phyloP scores from a whole-genome alignment of 148 eudicot genomes.

The Silene uniflora region DNA sequence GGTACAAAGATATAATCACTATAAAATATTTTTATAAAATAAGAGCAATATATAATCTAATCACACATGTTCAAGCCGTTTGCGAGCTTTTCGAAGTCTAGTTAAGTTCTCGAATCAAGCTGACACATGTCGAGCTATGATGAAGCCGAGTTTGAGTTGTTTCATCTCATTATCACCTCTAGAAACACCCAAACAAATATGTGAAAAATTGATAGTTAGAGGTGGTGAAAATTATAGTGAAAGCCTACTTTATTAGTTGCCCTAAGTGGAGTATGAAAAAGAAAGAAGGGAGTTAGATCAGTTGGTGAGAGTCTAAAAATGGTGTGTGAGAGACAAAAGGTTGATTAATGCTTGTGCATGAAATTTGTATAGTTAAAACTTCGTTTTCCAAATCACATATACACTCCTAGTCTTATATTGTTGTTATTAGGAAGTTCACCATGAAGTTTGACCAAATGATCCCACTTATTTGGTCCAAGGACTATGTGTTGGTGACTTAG shows the following conservation, averaged over 20 bases:
- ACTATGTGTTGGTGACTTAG: constrained; percentile 21
- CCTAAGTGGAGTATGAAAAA: constrained; percentile 17
- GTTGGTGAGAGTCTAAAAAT: constrained; percentile 26
- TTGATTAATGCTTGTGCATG: constrained; percentile 33
- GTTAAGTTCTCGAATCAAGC: no score
- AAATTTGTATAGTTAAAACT: constrained; percentile 34
- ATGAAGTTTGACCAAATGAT: constrained; percentile 25
- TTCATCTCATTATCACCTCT: no score
- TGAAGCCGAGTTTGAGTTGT: no score
- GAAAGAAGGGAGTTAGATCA: constrained; percentile 13
- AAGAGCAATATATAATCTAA: no score
- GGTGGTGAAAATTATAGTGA: constrained; percentile 16
- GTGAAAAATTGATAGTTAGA: neutral
- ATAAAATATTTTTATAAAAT: no score
- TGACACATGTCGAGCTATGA: no score
- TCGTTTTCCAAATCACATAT: constrained; percentile 26
- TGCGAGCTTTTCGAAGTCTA: no score
- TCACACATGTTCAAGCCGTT: no score
- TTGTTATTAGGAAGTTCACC: constrained; percentile 23
- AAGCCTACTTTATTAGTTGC: constrained; percentile 16
- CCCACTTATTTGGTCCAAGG: constrained; percentile 10
- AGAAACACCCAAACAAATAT: no score
- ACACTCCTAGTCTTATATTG: neutral
- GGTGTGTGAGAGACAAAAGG: constrained; percentile 24
- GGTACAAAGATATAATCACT: no score